Evolutionary conservation across 495 filamentous ascomycete species (phyloP), one percentile per base, ranked within the genome.

Genomic region (Penicillium parvum): DNA sequence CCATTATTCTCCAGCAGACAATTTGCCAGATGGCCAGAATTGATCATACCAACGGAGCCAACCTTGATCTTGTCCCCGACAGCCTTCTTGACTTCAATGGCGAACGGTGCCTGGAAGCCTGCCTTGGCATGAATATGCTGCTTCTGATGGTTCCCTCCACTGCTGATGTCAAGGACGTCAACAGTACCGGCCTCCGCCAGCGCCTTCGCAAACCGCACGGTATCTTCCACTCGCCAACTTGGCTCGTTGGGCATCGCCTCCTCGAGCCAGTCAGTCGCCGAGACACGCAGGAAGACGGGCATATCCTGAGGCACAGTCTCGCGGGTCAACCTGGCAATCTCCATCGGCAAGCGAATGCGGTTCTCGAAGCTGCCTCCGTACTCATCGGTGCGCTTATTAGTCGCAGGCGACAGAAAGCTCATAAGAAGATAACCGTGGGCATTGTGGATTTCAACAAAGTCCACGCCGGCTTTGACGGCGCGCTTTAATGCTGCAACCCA

Each of bases 301-400:
- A 85, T 83, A 18, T 57, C 47, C 7, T 73, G 53, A 2, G 79
- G 77, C n/a, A 84, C 78, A 5, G 53, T 64, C 5, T 62, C 63
- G 11, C 82, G 68, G 3, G 73, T 70, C 12, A 73, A 40, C 25
- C 79, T 62, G 15, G 76, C 73, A 21, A 85, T 66, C 54, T 84
- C 82, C n/a, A 75, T 50, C 0, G 69, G 57, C 15, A 84, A 60
- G 0, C 80, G 67, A 18, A 66, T 74, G 15, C 81, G 72, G 55
- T 84, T 83, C 59, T 79, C 73, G 37, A 83, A 81, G 26, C 60
- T 63, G 14, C 82, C 82, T 12, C 82, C 82, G 51, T 84, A 85
- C 7, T 66, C 43, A 58, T 85, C 82, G 5, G 72, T 79, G 8
- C 81, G 69, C 11, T 66, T 57, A 60, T 87, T 87, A 22, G 65